These are phyloP conservation scores for Podospora pseudopauciseta DNA, from an alignment of 495 filamentous ascomycete genomes.

Conservation along the genomic window DNA sequence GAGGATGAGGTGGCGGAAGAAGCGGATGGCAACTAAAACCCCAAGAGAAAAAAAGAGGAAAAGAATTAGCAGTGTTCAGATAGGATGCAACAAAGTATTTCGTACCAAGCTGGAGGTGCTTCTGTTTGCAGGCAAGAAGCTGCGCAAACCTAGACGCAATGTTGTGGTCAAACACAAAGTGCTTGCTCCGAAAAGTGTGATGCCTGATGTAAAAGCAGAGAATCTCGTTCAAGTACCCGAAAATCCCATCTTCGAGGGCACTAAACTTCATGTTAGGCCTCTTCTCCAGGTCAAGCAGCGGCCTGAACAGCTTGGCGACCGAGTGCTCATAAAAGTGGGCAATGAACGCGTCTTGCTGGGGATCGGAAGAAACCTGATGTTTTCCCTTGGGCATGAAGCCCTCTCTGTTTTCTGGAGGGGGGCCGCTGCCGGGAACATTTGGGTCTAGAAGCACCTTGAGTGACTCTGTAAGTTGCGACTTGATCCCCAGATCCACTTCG, in stretches of 20 bases:
- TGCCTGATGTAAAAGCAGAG: conserved; percentile 92
- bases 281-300: conserved; percentile 75
- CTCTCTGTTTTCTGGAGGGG: conserved; percentile 58
- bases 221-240: conserved; percentile 88
- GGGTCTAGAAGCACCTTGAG: conserved; percentile 92
- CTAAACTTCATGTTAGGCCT: conserved; percentile 51
- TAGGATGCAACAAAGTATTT: conserved; percentile 10
- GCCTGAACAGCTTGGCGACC: conserved; percentile 79
- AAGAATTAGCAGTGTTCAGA: conserved; percentile 11
- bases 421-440: conserved; percentile 33
- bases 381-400: conserved; percentile 59
- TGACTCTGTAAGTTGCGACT: conserved; percentile 92
- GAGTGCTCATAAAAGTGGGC: conserved; percentile 87
- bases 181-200: conserved; percentile 80
- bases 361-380: conserved; percentile 47
- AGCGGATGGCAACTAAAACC: conserved; percentile 79
- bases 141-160: conserved; percentile 78
- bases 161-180: conserved; percentile 77
- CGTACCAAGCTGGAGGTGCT: conserved; percentile 88
- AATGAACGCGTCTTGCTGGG: conserved; percentile 82
- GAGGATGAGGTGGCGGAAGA: conserved; percentile 83
- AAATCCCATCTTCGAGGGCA: conserved; percentile 81
- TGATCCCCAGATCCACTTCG: conserved; percentile 89
- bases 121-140: conserved; percentile 79
- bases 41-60: background rate